phyloP scores from a whole-genome alignment of 768 basidiomycete species.

The Amanita jacksonii region DNA sequence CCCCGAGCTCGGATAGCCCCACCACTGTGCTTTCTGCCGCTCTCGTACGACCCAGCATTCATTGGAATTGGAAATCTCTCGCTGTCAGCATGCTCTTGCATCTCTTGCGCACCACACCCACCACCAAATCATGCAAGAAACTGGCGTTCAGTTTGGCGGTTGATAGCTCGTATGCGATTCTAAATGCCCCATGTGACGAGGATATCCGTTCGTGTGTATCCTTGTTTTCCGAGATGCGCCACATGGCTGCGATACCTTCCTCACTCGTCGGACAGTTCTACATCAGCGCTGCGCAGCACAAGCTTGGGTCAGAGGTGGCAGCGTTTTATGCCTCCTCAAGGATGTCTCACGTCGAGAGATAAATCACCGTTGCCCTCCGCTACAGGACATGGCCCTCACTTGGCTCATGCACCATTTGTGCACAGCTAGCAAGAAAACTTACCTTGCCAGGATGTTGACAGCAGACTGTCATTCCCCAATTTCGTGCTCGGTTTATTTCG shows the following conservation, averaged over 20 bases:
- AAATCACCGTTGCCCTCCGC: conserved; percentile 40
- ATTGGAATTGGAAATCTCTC: conserved; percentile 42
- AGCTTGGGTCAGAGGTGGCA: conserved; percentile 26
- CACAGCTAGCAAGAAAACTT: conserved; percentile 25
- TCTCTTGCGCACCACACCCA: conserved; percentile 14
- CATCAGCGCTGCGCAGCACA: conserved; percentile 21
- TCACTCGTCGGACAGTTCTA: conserved; percentile 40
- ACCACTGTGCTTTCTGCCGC: conserved; percentile 38
- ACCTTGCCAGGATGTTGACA: conserved; percentile 41
- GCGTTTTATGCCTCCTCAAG: conserved; percentile 39
- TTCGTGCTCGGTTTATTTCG: conserved; percentile 42
- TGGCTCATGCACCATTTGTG: conserved; percentile 47
- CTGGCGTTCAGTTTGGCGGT: conserved; percentile 26
- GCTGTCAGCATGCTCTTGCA: conserved; percentile 30
- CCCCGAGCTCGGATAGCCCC: conserved; percentile 30
- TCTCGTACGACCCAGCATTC: conserved; percentile 40
- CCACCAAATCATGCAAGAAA: conserved; percentile 11
- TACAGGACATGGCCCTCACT: conserved; percentile 32
- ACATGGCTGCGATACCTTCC: conserved; percentile 29
- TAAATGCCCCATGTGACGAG: conserved; percentile 24
- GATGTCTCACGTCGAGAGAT: conserved; percentile 18
- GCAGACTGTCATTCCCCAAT: conserved; percentile 35
- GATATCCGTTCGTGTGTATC: conserved; percentile 31
- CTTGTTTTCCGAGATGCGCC: conserved; percentile 32
- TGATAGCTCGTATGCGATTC: conserved; percentile 34